These are phyloP conservation scores for Malania oleifera DNA, from an alignment of 164 flowering plant genomes.

Conservation along the genomic window DNA sequence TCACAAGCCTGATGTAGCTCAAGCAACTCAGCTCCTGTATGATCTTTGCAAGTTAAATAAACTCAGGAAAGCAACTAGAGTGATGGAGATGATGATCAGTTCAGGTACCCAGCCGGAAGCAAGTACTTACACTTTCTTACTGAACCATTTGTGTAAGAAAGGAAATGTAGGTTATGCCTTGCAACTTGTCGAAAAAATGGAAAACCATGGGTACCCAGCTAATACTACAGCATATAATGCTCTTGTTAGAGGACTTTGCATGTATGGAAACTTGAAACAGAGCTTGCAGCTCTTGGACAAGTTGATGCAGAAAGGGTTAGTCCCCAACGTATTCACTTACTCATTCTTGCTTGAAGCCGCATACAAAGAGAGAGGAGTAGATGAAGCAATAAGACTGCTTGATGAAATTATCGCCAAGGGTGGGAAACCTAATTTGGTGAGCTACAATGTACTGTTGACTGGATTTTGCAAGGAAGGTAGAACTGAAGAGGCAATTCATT, in stretches of 20 bases:
- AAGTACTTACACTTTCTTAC: slow-evolving; percentile 55
- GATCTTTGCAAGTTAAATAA: slow-evolving; percentile 68
- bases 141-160: slow-evolving; percentile 64
- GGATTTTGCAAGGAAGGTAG: slow-evolving; percentile 86
- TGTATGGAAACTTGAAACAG: slow-evolving; percentile 54
- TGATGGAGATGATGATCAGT: slow-evolving; percentile 68
- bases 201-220: slow-evolving; percentile 58
- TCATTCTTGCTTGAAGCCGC: slow-evolving; percentile 81
- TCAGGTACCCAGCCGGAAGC: slow-evolving; percentile 63
- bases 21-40: slow-evolving; percentile 64
- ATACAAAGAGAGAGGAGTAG: slow-evolving; percentile 70
- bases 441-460: slow-evolving; percentile 79
- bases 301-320: slow-evolving; percentile 59
- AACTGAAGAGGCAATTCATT: slow-evolving; percentile 54
- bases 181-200: slow-evolving; percentile 85
- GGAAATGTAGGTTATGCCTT: slow-evolving; percentile 80
- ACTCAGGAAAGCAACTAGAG: slow-evolving; percentile 56
- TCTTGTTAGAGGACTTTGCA: slow-evolving; percentile 73
- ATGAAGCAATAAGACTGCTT: slow-evolving; percentile 71
- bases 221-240: slow-evolving; percentile 64
- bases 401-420: slow-evolving; percentile 71
- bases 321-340: slow-evolving; percentile 75
- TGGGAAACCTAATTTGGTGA: slow-evolving; percentile 76
- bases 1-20: slow-evolving; percentile 61
- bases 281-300: slow-evolving; percentile 65